Base-by-base conservation (phyloP, 345 rosid genomes). In the Arabidopsis suecica region DNA sequence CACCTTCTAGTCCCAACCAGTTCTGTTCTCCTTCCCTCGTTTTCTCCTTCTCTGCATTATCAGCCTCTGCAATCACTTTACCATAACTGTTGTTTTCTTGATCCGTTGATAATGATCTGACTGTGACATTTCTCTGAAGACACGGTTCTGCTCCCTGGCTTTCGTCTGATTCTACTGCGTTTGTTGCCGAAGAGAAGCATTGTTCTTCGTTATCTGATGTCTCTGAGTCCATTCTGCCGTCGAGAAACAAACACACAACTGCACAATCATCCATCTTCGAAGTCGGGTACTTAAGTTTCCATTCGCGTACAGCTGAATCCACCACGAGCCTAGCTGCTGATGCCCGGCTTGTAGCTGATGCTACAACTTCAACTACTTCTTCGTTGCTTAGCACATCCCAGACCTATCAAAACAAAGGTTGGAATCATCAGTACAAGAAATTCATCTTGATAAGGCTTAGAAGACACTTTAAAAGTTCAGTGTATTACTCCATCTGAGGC, bases 221-320 rank as follows among this genome's bases (percentile, higher is more conserved):
- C 48, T 91, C 98, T 0, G 91, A 82, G 72, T 96, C 99, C 99
- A 96, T 91, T 75, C 89, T 96, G 34, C 96, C 98, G 28, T 93
- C 96, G 55, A 96, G 82, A 84, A 91, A 96, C 80, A 96, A 75
- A 83, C 99, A 96, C 47, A 96, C 97, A 8, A 93, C 99, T 5
- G 99, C 98, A 83, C 99, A 96, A 65, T 96, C 99, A 78, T 96
- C 99, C 95, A 96, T 91, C 69, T 93, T 96, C n/a, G 99, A 96
- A 55, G 98, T 96, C 1, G 99, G 99, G 75, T 96, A 96, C 72
- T 96, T 96, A 16, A 89, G 87, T 82, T 91, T 93, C 99, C 99
- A 96, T 69, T 93, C 93, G 0, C 86, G 91, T 11, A 96, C 94
- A 58, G 98, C 98, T 49, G 95, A 81, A 56, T 91, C 93, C 56